Evolutionary conservation across 257 asterid species (phyloP), one percentile per base, ranked within the genome.

Genomic region (Solanum appendiculatum): DNA sequence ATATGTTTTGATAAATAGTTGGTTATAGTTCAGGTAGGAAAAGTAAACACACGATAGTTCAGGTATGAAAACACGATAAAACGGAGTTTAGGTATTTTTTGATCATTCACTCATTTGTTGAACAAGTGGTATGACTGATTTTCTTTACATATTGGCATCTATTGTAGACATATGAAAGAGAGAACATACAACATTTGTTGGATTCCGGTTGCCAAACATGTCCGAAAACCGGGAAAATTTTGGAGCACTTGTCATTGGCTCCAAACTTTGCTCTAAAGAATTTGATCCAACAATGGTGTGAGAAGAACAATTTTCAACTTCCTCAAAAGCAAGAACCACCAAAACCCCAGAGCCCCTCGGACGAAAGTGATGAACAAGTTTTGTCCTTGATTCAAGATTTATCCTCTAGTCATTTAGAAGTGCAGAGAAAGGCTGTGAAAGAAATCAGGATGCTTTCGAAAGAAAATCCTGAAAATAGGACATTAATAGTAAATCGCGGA

Each of bases 121-220:
- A 34, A 63, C 70, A 77, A 85, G 78, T 15, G 39, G 56, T 75
- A 39, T 25, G 37, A 14, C 16, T 84, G 72, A 1, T 63, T 12
- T 15, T 54, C 15, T 29, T 74, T 5, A 63, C 25, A 77, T 7
- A 42, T 21, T 82, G 4, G 4, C 58, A 20, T 78, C 5, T 31
- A 12, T 82, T 88, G 90, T 77, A 95, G 98, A 94, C 99, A 13
- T 96, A 96, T 58, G 98, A 95, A 92, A 93, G 98, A 84, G 94
- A 92, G n/a, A 93, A 96, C 91, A 96, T 94, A 86, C 94, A 94
- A 31, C 87, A 92, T 42, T 94, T 98, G 98, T 58, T 95, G 86
- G 96, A 94, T 87, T 89, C 95, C 0, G 86, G 89, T 44, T 95
- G 89, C 58, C 90, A 36, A 82, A 94, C 97, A 3, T 97, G 98